Conservation (phyloP, 2,329 filamentous ascomycete species). For the Penicillium sp. region DNA sequence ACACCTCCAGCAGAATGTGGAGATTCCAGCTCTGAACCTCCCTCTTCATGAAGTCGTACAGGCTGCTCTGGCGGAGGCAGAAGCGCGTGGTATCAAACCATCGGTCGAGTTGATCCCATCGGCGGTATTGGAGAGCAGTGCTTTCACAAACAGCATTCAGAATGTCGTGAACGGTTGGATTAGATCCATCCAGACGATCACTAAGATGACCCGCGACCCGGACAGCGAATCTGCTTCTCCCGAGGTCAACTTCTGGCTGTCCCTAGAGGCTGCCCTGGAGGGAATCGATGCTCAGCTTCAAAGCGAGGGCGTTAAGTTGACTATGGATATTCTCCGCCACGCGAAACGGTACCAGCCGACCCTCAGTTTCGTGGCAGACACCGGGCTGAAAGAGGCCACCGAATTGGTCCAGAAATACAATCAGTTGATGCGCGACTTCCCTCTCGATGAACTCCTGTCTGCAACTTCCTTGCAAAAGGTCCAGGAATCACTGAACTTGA, state of each 20-base stretch:
- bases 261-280: constrained; percentile 91
- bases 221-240: constrained; percentile 79
- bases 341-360: constrained; percentile 98
- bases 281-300: constrained; percentile 85
- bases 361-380: constrained; percentile 94
- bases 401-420: constrained; percentile 99
- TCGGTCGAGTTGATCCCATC: constrained; percentile 75
- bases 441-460: constrained; percentile 88
- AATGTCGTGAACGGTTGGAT: constrained; percentile 97
- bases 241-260: constrained; percentile 98
- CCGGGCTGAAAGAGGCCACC: constrained; percentile 90
- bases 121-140: constrained; percentile 78
- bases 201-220: constrained; percentile 86
- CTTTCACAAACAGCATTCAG: constrained; percentile 90
- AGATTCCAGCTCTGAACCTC: constrained; percentile 89
- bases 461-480: constrained; percentile 86
- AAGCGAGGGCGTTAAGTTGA: constrained; percentile 84
- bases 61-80: constrained; percentile 75
- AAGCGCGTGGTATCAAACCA: constrained; percentile 64
- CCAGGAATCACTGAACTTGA: constrained; percentile 81
- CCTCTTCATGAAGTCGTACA: constrained; percentile 88
- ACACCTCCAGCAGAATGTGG: constrained; percentile 94
- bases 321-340: constrained; percentile 91
- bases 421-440: constrained; percentile 97
- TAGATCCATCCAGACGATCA: constrained; percentile 95